Evolutionary conservation across 2,329 filamentous ascomycete genomes (phyloP), one percentile per base, ranked within the genome.

Genomic region (Anthostomella pinea): DNA sequence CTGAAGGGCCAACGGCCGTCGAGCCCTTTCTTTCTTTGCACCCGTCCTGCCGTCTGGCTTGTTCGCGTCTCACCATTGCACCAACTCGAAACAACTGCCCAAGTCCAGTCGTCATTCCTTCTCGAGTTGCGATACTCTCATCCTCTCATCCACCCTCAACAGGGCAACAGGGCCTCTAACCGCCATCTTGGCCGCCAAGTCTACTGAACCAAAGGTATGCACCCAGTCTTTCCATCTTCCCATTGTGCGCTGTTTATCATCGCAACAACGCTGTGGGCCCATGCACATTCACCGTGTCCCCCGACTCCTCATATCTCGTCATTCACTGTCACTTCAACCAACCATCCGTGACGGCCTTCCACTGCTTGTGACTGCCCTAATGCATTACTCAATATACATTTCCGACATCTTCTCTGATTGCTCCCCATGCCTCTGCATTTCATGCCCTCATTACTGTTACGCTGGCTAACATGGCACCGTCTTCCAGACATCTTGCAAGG

Each of bases 401-500:
- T n/a, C n/a, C n/a, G n/a, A n/a, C n/a, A n/a, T n/a, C 14, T 41
- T 34, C 13, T 31, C 22, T 24, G 32, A 35, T 17, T 18, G 30
- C 9, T 43, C 33, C 26, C 30, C 11, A 29, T 24, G 21, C 10
- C 6, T 26, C 36, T 26, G 27, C 9, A n/a, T 19, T 35, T 36
- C 14, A n/a, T 13, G 25, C 13, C 10, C 19, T n/a, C 11, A 27
- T 14, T 11, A 13, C 31, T 17, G 5, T 13, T 25, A 18, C 6
- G 16, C 31, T 38, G 51, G 51, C 63, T 68, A 54, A 68, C 55
- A 63, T 57, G 53, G 43, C 57, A 33, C 49, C 56, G 30, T 41
- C 37, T 35, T 38, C 36, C 38, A 65, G 60, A 40, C 59, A 56
- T 41, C 44, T 34, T 25, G 41, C 35, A 4, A 43, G 39, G 40